Evolutionary conservation across 2,329 filamentous ascomycete genomes (phyloP), one percentile per base, ranked within the genome.

Genomic region (Domatiomyces globalis): DNA sequence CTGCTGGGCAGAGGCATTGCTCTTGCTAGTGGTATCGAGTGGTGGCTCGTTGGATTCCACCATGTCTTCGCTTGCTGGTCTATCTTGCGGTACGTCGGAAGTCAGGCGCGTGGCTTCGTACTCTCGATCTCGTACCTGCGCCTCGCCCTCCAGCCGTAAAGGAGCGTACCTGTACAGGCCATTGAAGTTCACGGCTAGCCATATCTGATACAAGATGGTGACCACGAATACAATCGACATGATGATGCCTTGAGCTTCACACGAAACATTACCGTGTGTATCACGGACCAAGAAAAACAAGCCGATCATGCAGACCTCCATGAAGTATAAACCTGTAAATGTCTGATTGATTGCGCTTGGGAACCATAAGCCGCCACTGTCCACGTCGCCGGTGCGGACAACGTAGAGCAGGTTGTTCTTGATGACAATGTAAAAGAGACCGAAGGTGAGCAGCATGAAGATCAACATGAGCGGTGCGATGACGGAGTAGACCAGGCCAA

Each of bases 351-450:
- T 51, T 20, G 54, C 54, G 27, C 50, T 54, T 43, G 52, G 52
- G 19, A 54, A 52, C 50, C 50, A 54, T 25, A 54, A 7, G 20
- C 52, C 52, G 27, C 52, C 52, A 19, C 52, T 52, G 45, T 54
- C 52, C 12, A 54, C 52, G 29, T 52, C 18, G 12, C 52, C 52
- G 20, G 52, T 54, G 10, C 52, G 52, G 6, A 54, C 33, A 27
- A 54, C 52, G 33, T 54, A 54, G 36, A 54, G 52, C 33, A 54
- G 12, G 25, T 54, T 54, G 46, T 54, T 54, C 47, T 54, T 54
- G 52, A 54, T 52, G 19, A 54, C 52, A 15, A 54, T 18, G 27
- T 52, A 54, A 50, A 54, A 54, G 25, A 54, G 50, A 39, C 52
- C 47, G 50, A 54, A 54, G 18, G 52, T 54, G 12, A 54, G 39